These are phyloP conservation scores for Sordariomycetes sp. DNA, from an alignment of 2,329 filamentous ascomycete species.

Conservation along the genomic window DNA sequence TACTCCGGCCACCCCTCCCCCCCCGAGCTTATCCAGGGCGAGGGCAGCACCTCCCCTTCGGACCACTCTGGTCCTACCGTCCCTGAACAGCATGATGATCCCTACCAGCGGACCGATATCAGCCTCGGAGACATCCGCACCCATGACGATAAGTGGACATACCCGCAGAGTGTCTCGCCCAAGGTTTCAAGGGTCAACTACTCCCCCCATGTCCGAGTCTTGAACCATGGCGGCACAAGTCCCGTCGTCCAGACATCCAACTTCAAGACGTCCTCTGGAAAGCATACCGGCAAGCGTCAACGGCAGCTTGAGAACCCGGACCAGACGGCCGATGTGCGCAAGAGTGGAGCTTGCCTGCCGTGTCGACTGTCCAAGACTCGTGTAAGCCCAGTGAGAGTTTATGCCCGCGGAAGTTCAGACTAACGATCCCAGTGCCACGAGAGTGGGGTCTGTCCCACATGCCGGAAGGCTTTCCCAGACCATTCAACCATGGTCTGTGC, in stretches of 20 bases:
- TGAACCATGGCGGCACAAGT: conserved; percentile 10
- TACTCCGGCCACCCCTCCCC: conserved; percentile 25
- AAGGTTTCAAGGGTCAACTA: conserved; percentile 16
- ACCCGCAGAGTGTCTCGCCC: conserved; percentile 22
- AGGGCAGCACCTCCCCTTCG: conserved; percentile 28
- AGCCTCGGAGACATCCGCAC: conserved; percentile 24
- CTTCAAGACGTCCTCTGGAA: conserved; percentile 6
- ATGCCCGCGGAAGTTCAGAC: too few relatives aligned
- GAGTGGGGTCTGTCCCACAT: conserved; percentile 30
- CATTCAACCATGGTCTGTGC: conserved; percentile 30
- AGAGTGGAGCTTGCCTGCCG: conserved; percentile 36
- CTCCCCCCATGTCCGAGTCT: conserved; percentile 20
- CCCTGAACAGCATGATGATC: conserved; percentile 19
- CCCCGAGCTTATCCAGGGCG: conserved; percentile 24
- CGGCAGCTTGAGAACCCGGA: conserved; percentile 27
- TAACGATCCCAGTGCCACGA: conserved; percentile 26
- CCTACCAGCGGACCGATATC: conserved; percentile 16
- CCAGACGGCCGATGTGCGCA: conserved; percentile 39
- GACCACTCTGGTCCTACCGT: conserved; percentile 26
- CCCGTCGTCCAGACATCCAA: background rate
- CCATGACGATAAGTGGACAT: conserved; percentile 30
- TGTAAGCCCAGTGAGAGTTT: conserved; percentile 31
- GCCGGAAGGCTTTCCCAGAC: conserved; percentile 29
- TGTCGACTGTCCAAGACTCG: conserved; percentile 38
- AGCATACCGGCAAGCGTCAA: conserved; percentile 20